phyloP scores from a whole-genome alignment of 1,139 yeast genomes.

The Lodderomyces orthopsilosis region DNA sequence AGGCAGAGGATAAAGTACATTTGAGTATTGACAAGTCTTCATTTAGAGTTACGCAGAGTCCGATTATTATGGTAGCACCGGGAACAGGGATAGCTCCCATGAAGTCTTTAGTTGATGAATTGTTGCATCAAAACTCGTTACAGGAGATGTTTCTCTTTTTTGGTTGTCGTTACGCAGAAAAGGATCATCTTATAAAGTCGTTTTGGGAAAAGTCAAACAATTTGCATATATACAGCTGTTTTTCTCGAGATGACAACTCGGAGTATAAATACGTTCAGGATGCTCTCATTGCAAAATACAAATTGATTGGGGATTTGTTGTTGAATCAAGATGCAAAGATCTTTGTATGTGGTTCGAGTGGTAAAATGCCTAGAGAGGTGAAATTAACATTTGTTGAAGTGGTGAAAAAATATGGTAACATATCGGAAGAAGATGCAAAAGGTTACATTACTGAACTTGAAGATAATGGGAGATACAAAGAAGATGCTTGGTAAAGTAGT shows the following conservation, averaged over 20 bases:
- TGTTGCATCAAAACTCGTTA: slow-evolving; percentile 13
- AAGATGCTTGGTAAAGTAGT: slow-evolving; percentile 85
- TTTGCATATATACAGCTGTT: slow-evolving; percentile 50
- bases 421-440: slow-evolving; percentile 48
- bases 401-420: slow-evolving; percentile 39
- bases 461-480: slow-evolving; percentile 65
- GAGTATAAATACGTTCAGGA: slow-evolving; percentile 70
- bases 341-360: slow-evolving; percentile 89
- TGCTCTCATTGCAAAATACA: slow-evolving; percentile 49
- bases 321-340: slow-evolving; percentile 55
- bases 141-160: slow-evolving; percentile 54
- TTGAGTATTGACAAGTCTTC: slow-evolving; percentile 55
- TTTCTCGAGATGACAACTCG: slow-evolving; percentile 55
- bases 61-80: slow-evolving; percentile 75
- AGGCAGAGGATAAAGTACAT: slow-evolving; percentile 47
- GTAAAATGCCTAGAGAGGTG: slow-evolving; percentile 92
- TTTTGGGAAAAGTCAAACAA: slow-evolving; percentile 45
- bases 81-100: slow-evolving; percentile 96
- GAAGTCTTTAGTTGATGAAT: slow-evolving; percentile 56
- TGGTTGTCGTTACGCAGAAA: slow-evolving; percentile 68
- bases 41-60: slow-evolving; percentile 47
- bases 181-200: slow-evolving; percentile 65
- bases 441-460: slow-evolving; percentile 59
- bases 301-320: slow-evolving; percentile 50
- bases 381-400: slow-evolving; percentile 70